Percentiles rank a stretch among this genome's conserved stretches.
Evolutionary conservation across 495 filamentous ascomycete species (phyloP).

Genomic region (Hyaloscypha finlandica): DNA sequence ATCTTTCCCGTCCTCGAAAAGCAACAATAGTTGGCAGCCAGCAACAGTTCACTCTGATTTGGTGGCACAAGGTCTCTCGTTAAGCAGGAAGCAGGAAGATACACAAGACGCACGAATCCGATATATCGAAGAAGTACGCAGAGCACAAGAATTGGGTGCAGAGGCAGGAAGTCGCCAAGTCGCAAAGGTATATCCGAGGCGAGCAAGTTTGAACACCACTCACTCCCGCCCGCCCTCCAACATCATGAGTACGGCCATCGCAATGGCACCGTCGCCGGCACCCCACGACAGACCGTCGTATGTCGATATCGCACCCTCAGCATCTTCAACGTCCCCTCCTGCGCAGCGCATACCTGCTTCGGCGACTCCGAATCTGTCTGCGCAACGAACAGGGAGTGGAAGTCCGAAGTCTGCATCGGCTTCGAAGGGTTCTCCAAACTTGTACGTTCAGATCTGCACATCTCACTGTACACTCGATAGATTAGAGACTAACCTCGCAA

Average conservation of each 20-base stretch:
- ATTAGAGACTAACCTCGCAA: constrained; percentile 24
- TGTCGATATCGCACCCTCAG: constrained; percentile 42
- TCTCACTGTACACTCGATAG: background rate
- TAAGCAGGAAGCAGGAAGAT: constrained; percentile 23
- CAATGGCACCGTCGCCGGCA: constrained; percentile 61
- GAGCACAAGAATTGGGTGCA: constrained; percentile 17
- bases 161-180: constrained; percentile 12
- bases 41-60: constrained; percentile 31
- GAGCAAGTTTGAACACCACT: background rate
- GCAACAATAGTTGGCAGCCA: constrained; percentile 21
- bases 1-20: constrained; percentile 10
- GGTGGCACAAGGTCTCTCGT: constrained; percentile 31
- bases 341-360: constrained; percentile 39
- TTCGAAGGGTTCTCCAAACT: constrained; percentile 45
- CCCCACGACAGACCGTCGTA: constrained; percentile 56
- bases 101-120: constrained; percentile 33
- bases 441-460: constrained; percentile 44
- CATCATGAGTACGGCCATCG: constrained; percentile 61
- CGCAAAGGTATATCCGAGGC: constrained; percentile 20
- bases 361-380: constrained; percentile 42
- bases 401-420: constrained; percentile 45
- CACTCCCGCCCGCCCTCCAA: constrained; percentile 6
- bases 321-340: constrained; percentile 45
- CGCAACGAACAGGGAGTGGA: constrained; percentile 49
- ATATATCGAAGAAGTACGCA: constrained; percentile 13